phyloP scores from a whole-genome alignment of 1,284 basidiomycete genomes.

The Malassezia cuniculi region DNA sequence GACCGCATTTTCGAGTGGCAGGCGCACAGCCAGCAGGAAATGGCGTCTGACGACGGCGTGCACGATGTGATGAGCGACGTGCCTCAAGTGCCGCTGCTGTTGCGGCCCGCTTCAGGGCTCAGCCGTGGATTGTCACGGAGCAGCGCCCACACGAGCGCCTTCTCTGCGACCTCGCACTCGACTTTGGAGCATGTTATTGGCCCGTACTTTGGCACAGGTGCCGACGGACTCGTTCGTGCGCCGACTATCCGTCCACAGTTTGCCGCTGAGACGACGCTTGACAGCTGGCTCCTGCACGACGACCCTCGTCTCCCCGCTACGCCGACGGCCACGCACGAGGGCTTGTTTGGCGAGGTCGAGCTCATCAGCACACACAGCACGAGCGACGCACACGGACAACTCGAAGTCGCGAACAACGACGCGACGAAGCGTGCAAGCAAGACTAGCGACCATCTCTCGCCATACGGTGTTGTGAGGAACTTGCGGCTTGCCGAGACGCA shows the following conservation, averaged over 20 bases:
- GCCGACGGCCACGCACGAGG: not conserved
- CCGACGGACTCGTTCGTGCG: constrained; percentile 12
- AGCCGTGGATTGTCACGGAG: no score
- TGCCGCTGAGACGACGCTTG: constrained; percentile 26
- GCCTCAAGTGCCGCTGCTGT: no score
- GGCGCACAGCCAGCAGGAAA: constrained; percentile 4
- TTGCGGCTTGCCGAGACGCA: no score
- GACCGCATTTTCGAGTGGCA: constrained; percentile 12
- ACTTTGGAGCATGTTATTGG: constrained; percentile 3
- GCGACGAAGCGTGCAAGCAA: no score
- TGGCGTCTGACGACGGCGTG: constrained; percentile 1
- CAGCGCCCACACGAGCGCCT: not conserved
- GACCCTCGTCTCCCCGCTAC: constrained; percentile 1
- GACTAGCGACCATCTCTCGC: no score
- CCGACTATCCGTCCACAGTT: constrained; percentile 34
- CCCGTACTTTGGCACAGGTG: not conserved
- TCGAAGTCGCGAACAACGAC: no score
- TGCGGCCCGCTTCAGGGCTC: no score
- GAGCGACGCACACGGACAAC: not conserved
- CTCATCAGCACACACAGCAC: not conserved
- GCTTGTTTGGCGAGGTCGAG: constrained; percentile 5
- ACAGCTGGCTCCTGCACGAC: constrained; percentile 27
- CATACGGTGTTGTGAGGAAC: no score
- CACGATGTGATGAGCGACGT: not conserved
- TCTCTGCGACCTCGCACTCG: constrained; percentile 4